These are phyloP conservation scores for Solanum gandarillasii DNA, from an alignment of 257 asterid species.

Conservation along the genomic window DNA sequence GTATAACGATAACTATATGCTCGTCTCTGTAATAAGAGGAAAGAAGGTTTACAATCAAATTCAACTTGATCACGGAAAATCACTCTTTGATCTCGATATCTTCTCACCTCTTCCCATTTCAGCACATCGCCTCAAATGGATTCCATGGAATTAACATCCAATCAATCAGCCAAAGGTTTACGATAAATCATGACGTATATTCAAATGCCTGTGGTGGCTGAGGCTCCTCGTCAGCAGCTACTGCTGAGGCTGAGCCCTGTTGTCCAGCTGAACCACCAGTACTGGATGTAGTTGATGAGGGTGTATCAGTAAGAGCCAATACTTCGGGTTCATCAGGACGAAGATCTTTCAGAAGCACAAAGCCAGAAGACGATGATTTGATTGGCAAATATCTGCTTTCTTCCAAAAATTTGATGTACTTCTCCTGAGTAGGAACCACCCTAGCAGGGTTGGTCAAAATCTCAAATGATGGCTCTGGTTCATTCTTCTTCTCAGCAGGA, in stretches of 20 bases:
- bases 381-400: conserved; percentile 84
- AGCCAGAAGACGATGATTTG: conserved; percentile 76
- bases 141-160: background rate
- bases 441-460: conserved; percentile 87
- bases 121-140: background rate
- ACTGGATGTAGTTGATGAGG: conserved; percentile 37
- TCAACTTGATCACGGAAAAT: background rate
- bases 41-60: background rate
- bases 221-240: conserved; percentile 89
- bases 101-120: background rate
- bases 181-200: conserved; percentile 35
- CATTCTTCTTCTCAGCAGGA: conserved; percentile 50
- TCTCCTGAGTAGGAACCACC: conserved; percentile 85
- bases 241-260: conserved; percentile 51
- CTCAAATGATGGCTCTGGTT: conserved; percentile 71
- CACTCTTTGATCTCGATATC: background rate
- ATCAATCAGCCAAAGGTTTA: background rate
- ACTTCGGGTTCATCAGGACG: conserved; percentile 75
- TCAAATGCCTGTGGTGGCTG: conserved; percentile 90
- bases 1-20: background rate
- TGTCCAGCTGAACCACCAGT: conserved; percentile 42
- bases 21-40: background rate
- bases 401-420: conserved; percentile 55
- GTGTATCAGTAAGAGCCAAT: conserved; percentile 67
- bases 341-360: conserved; percentile 74